Evolutionary conservation across 148 eudicot genomes (phyloP).

Genomic region (Rhododendron williamsianum): DNA sequence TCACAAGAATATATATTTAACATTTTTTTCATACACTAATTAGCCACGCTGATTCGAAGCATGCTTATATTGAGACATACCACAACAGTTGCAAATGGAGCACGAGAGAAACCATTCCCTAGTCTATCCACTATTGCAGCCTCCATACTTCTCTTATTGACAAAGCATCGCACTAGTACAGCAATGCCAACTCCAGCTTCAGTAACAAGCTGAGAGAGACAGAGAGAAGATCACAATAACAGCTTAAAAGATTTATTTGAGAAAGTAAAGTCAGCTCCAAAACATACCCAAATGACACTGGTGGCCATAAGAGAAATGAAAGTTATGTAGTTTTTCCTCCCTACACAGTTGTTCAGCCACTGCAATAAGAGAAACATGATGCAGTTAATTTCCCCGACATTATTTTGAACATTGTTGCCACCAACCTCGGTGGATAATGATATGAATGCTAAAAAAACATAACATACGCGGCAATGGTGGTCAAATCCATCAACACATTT

Average conservation of each 20-base stretch:
- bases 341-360: constrained; percentile 99
- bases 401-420: background rate
- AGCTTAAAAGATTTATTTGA: constrained; percentile 5
- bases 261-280: constrained; percentile 9
- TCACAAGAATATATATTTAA: background rate
- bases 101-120: constrained; percentile 95
- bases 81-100: constrained; percentile 95
- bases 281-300: constrained; percentile 88
- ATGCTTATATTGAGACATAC: constrained; percentile 32
- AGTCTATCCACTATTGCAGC: constrained; percentile 75
- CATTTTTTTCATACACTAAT: background rate
- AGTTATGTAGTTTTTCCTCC: constrained; percentile 76
- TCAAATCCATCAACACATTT: constrained; percentile 99
- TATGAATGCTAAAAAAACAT: background rate
- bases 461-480: constrained; percentile 92
- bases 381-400: background rate
- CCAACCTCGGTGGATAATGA: constrained; percentile 7
- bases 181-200: constrained; percentile 90
- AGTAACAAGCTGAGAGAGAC: constrained; percentile 58
- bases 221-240: constrained; percentile 20
- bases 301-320: constrained; percentile 86
- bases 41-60: background rate
- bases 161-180: constrained; percentile 86
- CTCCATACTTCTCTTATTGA: constrained; percentile 69
- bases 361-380: constrained; percentile 26